Percentiles rank a stretch among this genome's conserved stretches.
Evolutionary conservation across 306 rosid species (phyloP).

Genomic region (Senna siamea): DNA sequence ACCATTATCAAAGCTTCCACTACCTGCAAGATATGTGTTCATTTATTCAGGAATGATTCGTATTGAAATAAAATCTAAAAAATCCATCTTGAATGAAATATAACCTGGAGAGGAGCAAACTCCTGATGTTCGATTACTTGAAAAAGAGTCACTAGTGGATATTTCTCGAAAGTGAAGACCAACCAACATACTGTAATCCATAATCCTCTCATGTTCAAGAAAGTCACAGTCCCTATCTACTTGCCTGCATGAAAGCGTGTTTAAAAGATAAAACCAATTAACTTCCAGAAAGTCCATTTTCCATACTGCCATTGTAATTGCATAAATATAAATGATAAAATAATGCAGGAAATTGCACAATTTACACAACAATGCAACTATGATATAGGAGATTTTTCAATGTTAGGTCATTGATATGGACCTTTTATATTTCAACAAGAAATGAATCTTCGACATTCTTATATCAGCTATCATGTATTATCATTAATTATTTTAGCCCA

Average conservation of each 20-base stretch:
- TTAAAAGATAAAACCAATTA: conserved; percentile 19
- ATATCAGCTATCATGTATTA: conserved; percentile 1
- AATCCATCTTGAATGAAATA: conserved; percentile 20
- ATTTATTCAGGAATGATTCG: conserved; percentile 16
- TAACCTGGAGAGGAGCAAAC: conserved; percentile 39
- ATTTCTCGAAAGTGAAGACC: conserved; percentile 88
- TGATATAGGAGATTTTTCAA: neutral
- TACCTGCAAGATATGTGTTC: conserved; percentile 43
- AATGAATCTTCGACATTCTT: neutral
- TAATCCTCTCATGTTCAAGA: conserved; percentile 91
- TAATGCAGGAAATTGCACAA: too few species aligned
- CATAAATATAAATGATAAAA: too few species aligned
- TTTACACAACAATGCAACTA: neutral
- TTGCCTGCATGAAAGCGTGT: conserved; percentile 68
- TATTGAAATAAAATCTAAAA: neutral
- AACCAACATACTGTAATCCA: conserved; percentile 95
- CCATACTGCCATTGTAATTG: too few species aligned
- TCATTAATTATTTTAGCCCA: neutral
- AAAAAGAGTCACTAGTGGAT: conserved; percentile 41
- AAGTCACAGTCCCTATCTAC: conserved; percentile 91
- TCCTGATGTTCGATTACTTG: conserved; percentile 5
- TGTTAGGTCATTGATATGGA: neutral
- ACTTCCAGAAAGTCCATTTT: too few species aligned
- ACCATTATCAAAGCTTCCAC: conserved; percentile 36
- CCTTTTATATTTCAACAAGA: too few species aligned